These are phyloP conservation scores for Conticribra weissflogii DNA, from an alignment of 108 stramenopile genomes.

Conservation along the genomic window DNA sequence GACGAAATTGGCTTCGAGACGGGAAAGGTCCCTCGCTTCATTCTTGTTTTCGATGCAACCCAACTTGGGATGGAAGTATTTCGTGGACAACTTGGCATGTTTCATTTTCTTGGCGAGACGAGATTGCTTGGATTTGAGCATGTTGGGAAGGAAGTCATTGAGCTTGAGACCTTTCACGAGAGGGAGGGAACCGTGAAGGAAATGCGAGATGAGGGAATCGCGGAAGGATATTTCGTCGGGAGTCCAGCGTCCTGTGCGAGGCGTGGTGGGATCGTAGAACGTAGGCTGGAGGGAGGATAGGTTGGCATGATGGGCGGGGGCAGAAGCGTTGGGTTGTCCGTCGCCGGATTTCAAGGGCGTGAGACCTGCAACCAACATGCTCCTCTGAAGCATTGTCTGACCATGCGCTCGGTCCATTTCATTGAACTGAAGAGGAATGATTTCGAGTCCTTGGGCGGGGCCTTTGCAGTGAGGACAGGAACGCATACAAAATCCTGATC, in stretches of 20 bases:
- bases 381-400: neutral
- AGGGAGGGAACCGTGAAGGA: slow-evolving; percentile 72
- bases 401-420: slow-evolving; percentile 17
- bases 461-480: neutral
- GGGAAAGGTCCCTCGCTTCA: slow-evolving; percentile 67
- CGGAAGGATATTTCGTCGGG: slow-evolving; percentile 76
- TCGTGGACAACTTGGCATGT: slow-evolving; percentile 81
- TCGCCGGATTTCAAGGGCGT: too few relatives aligned
- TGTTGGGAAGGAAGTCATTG: slow-evolving; percentile 83
- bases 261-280: slow-evolving; percentile 45
- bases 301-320: neutral
- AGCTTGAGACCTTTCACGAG: slow-evolving; percentile 76
- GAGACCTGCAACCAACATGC: neutral
- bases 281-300: neutral
- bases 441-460: neutral
- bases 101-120: slow-evolving; percentile 94
- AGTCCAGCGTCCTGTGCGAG: slow-evolving; percentile 87
- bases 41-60: slow-evolving; percentile 51
- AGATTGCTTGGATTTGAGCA: slow-evolving; percentile 89
- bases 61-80: slow-evolving; percentile 50
- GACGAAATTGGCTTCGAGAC: slow-evolving; percentile 69
- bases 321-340: neutral
- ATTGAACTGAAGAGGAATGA: slow-evolving; percentile 11
- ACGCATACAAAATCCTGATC: neutral
- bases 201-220: slow-evolving; percentile 74